Evolutionary conservation across 2,329 filamentous ascomycete species (phyloP).

Genomic region (Ophiostoma australiae): DNA sequence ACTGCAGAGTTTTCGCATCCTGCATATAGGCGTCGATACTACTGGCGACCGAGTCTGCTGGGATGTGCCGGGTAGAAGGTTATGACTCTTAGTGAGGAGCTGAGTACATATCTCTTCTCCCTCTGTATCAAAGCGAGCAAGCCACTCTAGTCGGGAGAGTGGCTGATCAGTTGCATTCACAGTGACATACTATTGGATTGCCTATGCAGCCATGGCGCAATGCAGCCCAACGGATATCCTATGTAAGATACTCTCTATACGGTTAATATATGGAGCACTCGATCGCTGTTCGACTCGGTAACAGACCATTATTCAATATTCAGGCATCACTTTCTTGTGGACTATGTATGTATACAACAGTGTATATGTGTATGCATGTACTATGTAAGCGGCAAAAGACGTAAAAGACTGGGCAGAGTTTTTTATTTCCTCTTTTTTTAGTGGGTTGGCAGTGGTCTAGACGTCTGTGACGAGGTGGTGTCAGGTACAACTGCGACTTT

Average conservation of each 20-base stretch:
- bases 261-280: neutral
- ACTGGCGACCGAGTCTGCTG: neutral
- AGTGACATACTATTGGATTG: neutral
- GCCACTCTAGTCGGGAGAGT: neutral
- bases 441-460: constrained; percentile 5
- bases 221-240: neutral
- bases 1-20: constrained; percentile 17
- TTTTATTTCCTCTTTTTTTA: neutral
- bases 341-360: too few species aligned
- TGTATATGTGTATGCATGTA: too few species aligned
- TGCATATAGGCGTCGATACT: neutral
- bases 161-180: neutral
- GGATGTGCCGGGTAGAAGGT: neutral
- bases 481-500: neutral
- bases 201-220: neutral
- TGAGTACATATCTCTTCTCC: too few species aligned
- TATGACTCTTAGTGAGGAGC: neutral
- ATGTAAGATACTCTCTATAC: too few species aligned
- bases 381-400: too few species aligned
- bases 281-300: neutral
- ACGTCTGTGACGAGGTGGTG: neutral
- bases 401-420: neutral
- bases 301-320: neutral
- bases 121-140: neutral
- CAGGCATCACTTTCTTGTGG: neutral